A percentile compares a stretch with the other conserved stretches of the same genome.
Conservation (phyloP, 805 yeast species). For the Hanseniaspora lindneri region DNA sequence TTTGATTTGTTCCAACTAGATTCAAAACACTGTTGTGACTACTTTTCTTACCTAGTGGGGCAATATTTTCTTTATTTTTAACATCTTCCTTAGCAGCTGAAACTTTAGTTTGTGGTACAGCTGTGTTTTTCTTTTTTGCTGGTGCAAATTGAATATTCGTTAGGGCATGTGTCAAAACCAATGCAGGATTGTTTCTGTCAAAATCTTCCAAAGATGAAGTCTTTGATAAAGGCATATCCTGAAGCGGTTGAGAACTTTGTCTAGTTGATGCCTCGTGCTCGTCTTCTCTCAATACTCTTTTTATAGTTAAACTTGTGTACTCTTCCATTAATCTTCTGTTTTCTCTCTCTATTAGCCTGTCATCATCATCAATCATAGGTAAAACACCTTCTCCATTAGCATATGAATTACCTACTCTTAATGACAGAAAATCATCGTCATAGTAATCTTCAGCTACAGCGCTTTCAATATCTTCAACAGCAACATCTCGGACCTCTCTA, state of each 20-base stretch:
- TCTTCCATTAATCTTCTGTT: conserved; percentile 17
- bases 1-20: not conserved
- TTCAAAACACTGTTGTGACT: not conserved
- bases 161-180: conserved; percentile 12
- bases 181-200: conserved; percentile 11
- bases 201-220: not conserved
- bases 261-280: not conserved
- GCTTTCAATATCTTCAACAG: conserved; percentile 16
- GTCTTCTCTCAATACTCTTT: conserved; percentile 13
- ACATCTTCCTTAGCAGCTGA: not conserved
- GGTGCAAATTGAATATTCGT: conserved; percentile 13
- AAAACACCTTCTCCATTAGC: not conserved
- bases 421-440: conserved; percentile 18
- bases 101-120: not conserved
- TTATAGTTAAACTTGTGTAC: conserved; percentile 14
- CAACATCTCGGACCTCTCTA: not conserved
- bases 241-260: not conserved
- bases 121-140: not conserved
- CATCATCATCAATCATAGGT: not conserved
- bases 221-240: not conserved
- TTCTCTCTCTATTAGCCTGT: conserved; percentile 14
- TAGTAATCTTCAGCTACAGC: conserved; percentile 14
- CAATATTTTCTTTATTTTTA: no score
- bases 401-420: not conserved
- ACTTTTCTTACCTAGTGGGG: no score